Base-by-base conservation (phyloP, 768 basidiomycete species). In the Floccularia luteovirens region DNA sequence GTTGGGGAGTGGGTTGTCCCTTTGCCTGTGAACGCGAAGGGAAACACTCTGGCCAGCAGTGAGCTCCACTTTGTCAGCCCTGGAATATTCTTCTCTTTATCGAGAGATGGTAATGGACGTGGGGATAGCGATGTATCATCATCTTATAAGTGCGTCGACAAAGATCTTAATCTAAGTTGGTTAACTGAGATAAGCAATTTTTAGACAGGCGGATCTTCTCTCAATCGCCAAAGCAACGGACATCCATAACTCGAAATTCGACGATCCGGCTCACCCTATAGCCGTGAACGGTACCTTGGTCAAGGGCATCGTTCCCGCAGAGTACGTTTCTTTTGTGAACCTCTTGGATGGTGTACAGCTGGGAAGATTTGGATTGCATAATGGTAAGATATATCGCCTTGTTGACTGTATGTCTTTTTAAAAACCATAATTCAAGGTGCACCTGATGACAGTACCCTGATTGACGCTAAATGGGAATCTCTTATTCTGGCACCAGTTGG, bases 391-490 rank as follows among this genome's bases (percentile, higher is more conserved):
- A 13, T 24, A 10, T 19, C 4, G 30, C n/a, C n/a, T n/a, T n/a
- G 16, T 8, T 34, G 6, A 34, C 22, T 41, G 21, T 24, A 12
- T 25, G 38, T 31, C 6, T 11, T 31, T 42, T 16, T 30, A 21
- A 12, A 28, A 32, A 38, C 37, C 40, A 12, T 38, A 21, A 39
- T 13, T 32, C n/a, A 19, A 78, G 75, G 66, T 39, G 57, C 65
- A 23, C 72, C 71, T 3, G 56, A 66, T 39, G 71, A 79, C 44
- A 44, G 61, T 24, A 74, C 69, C 0, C 62, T 80, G n/a, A 70
- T 84, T 36, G 69, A 70, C 44, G 71, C 69, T 0, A 84, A 83
- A 58, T 84, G 79, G 78, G 82, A 84, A 50, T 76, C 74, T 1
- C 61, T 80, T 11, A 73, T 77, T 5, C 60, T 83, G 5, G 79